These are phyloP conservation scores for Triangularia setosa DNA, from an alignment of 2,329 filamentous ascomycete genomes.

Conservation along the genomic window DNA sequence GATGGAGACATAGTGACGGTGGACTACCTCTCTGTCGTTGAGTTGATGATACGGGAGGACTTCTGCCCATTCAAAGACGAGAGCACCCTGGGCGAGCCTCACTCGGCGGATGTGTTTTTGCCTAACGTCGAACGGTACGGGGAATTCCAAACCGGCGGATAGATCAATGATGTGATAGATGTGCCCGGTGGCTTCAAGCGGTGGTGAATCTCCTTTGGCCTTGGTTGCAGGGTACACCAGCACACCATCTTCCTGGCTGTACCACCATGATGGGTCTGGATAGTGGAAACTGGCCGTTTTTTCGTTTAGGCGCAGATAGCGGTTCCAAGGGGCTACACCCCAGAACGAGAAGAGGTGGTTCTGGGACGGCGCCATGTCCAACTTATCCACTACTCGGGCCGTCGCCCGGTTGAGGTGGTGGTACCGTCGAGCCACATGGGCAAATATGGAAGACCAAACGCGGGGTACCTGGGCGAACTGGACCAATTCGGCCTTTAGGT, in stretches of 20 bases:
- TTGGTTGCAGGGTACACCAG: slow-evolving; percentile 47
- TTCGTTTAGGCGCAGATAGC: slow-evolving; percentile 40
- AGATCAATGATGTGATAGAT: slow-evolving; percentile 49
- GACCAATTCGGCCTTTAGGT: slow-evolving; percentile 17
- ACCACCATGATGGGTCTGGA: slow-evolving; percentile 51
- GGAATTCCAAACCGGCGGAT: slow-evolving; percentile 37
- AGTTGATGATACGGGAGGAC: slow-evolving; percentile 46
- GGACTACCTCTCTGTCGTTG: slow-evolving; percentile 47
- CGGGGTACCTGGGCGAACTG: slow-evolving; percentile 16
- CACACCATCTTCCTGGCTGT: slow-evolving; percentile 48
- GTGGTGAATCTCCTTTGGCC: slow-evolving; percentile 1
- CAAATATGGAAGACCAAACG: slow-evolving; percentile 44
- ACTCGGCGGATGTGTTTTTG: slow-evolving; percentile 52
- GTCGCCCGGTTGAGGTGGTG: slow-evolving; percentile 46
- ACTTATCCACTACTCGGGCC: slow-evolving; percentile 44
- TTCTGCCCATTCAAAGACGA: slow-evolving; percentile 64
- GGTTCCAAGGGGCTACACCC: slow-evolving; percentile 43
- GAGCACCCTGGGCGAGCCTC: slow-evolving; percentile 48
- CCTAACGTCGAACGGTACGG: slow-evolving; percentile 48
- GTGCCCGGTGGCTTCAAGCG: slow-evolving; percentile 7
- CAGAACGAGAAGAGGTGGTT: slow-evolving; percentile 26
- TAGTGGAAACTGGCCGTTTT: slow-evolving; percentile 42
- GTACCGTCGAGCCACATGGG: slow-evolving; percentile 51
- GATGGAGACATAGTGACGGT: slow-evolving; percentile 57
- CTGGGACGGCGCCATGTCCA: slow-evolving; percentile 37